Percentiles rank a stretch among this genome's conserved stretches.
Conservation (phyloP, 441 rosid species). For the Kokia cookei region DNA sequence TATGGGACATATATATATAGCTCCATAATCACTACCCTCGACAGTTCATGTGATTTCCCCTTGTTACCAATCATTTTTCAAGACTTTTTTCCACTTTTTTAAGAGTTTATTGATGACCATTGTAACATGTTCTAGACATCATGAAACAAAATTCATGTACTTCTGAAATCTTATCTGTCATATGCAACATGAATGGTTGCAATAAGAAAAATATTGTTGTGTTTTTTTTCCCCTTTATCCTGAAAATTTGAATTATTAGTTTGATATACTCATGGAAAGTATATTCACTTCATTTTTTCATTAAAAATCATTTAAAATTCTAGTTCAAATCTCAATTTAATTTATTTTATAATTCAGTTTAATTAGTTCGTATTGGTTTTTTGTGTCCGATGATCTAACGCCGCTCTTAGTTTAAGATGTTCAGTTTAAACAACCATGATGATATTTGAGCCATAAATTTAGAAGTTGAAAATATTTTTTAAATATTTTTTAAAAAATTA, state of each 20-base stretch:
- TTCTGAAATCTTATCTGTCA: constrained; percentile 2
- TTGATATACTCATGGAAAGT: no score
- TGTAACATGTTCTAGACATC: constrained; percentile 19
- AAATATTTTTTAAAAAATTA: no score
- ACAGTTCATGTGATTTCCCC: constrained; percentile 9
- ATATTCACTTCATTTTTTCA: no score
- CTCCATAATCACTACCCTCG: constrained; percentile 5
- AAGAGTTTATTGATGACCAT: constrained; percentile 9
- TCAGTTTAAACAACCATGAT: no score
- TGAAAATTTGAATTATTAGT: background rate
- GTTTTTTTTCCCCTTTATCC: background rate
- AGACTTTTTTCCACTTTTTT: background rate
- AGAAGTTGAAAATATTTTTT: no score
- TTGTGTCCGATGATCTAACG: no score
- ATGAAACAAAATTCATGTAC: constrained; percentile 10
- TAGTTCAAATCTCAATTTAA: no score
- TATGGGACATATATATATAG: constrained; percentile 14
- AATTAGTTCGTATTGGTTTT: no score
- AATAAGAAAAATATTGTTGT: background rate
- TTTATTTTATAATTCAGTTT: no score
- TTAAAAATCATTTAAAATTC: no score
- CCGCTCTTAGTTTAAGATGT: no score
- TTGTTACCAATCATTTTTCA: constrained; percentile 4
- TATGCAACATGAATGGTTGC: constrained; percentile 16
- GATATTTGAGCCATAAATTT: no score